phyloP scores from a whole-genome alignment of 371 early-diverging fungal species.

The Homolaphlyctis polyrhiza region DNA sequence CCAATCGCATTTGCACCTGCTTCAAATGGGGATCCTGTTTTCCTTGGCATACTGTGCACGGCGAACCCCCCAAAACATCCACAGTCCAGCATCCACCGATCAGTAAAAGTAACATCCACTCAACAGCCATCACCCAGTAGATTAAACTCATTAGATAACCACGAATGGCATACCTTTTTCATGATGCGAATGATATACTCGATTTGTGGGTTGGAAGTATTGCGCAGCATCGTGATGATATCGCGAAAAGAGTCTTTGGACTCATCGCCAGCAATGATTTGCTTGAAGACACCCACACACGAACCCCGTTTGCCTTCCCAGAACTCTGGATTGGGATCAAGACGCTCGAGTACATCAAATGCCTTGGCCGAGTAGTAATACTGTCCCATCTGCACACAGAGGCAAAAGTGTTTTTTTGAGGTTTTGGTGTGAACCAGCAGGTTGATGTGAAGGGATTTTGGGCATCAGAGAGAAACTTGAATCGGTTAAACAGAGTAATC shows the following conservation, averaged over 20 bases:
- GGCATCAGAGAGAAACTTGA: no score
- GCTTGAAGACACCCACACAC: constrained; percentile 47
- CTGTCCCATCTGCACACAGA: constrained; percentile 41
- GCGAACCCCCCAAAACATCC: not conserved
- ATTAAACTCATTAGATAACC: no score
- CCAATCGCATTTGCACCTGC: not conserved
- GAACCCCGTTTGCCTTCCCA: constrained; percentile 59
- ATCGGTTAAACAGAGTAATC: no score
- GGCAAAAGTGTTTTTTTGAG: no score
- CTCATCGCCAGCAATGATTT: constrained; percentile 34
- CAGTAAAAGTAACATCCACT: not conserved
- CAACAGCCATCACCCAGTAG: not conserved
- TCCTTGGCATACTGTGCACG: constrained; percentile 14
- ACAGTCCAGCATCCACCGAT: not conserved
- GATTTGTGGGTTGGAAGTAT: constrained; percentile 48
- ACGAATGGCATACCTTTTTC: constrained; percentile 26
- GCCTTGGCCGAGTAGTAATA: constrained; percentile 48
- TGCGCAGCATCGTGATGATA: constrained; percentile 38
- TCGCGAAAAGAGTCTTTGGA: constrained; percentile 42
- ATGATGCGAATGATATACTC: constrained; percentile 47
- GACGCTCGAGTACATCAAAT: constrained; percentile 49
- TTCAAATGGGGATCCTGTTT: constrained; percentile 9
- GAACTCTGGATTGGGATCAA: constrained; percentile 51
- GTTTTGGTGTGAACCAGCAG: no score
- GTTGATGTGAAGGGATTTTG: no score